A percentile compares a stretch with the other conserved stretches of the same genome.
Conservation (phyloP, 345 rosid species). For the Populus simonii region DNA sequence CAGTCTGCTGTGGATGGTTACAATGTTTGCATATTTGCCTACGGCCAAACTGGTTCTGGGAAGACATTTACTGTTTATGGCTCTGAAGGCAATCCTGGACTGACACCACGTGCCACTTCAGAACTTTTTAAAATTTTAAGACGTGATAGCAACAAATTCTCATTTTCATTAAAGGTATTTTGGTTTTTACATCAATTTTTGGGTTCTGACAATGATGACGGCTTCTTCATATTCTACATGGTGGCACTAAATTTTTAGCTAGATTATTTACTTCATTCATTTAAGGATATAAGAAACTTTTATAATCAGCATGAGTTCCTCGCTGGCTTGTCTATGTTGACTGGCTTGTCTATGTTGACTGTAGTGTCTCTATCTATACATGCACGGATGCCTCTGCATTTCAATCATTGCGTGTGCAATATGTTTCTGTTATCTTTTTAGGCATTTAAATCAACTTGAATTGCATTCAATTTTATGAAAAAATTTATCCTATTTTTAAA, state of each 20-base stretch:
- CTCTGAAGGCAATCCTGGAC: slow-evolving; percentile 67
- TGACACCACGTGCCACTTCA: slow-evolving; percentile 81
- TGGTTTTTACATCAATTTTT: neutral
- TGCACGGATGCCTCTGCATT: neutral
- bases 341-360: neutral
- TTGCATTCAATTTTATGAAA: neutral
- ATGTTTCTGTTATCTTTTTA: neutral
- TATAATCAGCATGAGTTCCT: neutral
- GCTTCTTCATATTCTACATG: neutral
- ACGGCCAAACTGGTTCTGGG: slow-evolving; percentile 99
- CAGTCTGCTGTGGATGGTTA: slow-evolving; percentile 97
- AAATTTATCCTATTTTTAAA: neutral
- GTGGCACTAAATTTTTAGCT: neutral
- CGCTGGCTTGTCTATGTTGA: neutral
- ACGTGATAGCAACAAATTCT: slow-evolving; percentile 73
- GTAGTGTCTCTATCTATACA: neutral
- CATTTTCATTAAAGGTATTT: slow-evolving; percentile 79
- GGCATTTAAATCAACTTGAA: neutral
- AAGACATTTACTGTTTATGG: slow-evolving; percentile 97
- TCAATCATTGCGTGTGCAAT: neutral
- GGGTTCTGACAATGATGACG: neutral
- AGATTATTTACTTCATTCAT: neutral
- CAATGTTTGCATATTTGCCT: slow-evolving; percentile 93
- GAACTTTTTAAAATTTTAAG: slow-evolving; percentile 79
- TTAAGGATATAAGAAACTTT: neutral